Evolutionary conservation across 371 early-diverging fungal genomes (phyloP).

Genomic region (Rhizopus sp.): DNA sequence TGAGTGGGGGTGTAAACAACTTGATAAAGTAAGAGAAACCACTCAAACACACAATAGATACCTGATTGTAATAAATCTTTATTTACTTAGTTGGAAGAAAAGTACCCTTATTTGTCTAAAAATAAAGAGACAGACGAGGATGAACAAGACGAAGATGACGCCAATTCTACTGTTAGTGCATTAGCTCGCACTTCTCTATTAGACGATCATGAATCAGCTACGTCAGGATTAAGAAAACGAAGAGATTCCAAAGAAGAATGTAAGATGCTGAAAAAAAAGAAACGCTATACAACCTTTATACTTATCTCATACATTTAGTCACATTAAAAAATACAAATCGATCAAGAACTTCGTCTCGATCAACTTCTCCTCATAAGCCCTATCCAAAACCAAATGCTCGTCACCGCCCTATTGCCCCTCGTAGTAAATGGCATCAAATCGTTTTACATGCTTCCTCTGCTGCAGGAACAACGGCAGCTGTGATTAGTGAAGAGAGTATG

Average conservation of each 20-base stretch:
- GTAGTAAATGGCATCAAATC: constrained; percentile 74
- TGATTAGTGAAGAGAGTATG: constrained; percentile 81
- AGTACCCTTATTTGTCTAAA: constrained; percentile 27
- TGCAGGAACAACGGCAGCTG: constrained; percentile 72
- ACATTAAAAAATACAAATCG: constrained; percentile 14
- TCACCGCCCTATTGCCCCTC: constrained; percentile 25
- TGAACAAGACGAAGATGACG: constrained; percentile 40
- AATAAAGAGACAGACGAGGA: constrained; percentile 28
- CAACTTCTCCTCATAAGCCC: constrained; percentile 48
- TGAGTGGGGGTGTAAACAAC: constrained; percentile 42
- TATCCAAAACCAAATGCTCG: constrained; percentile 22
- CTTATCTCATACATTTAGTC: not conserved
- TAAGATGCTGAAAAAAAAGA: not conserved
- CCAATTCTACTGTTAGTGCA: constrained; percentile 41
- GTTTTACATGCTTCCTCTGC: constrained; percentile 71
- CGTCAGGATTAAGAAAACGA: constrained; percentile 25
- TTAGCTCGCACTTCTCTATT: constrained; percentile 39
- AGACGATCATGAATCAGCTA: constrained; percentile 22
- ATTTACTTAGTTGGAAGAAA: constrained; percentile 26
- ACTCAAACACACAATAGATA: not conserved
- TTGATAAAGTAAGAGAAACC: constrained; percentile 29
- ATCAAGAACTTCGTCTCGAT: constrained; percentile 38
- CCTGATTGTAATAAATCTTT: not conserved
- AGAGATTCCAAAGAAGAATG: constrained; percentile 41
- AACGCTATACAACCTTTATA: not conserved